These are phyloP conservation scores for Populus euphratica DNA, from an alignment of 345 rosid genomes.

Conservation along the genomic window DNA sequence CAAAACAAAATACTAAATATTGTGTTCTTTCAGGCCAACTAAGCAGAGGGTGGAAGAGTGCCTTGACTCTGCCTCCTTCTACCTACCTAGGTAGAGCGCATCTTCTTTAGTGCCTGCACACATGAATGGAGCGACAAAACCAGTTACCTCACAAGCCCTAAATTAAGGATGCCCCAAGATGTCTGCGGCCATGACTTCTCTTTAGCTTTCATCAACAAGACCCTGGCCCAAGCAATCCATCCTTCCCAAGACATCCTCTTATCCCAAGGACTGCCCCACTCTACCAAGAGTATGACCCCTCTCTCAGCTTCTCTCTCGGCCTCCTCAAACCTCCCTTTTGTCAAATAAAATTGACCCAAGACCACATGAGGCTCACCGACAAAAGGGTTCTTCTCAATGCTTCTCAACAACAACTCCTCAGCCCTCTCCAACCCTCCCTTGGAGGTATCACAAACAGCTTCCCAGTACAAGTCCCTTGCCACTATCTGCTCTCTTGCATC, in stretches of 20 bases:
- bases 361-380: conserved; percentile 83
- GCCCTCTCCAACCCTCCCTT: conserved; percentile 43
- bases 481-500: conserved; percentile 52
- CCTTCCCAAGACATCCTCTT: conserved; percentile 95
- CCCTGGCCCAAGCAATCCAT: conserved; percentile 89
- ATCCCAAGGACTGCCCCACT: conserved; percentile 96
- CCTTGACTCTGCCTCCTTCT: too few species aligned
- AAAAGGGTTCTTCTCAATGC: conserved; percentile 65
- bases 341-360: conserved; percentile 60
- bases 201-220: conserved; percentile 65
- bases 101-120: too few species aligned
- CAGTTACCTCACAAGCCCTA: conserved; percentile 67
- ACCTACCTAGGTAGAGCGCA: too few species aligned
- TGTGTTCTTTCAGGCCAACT: too few species aligned
- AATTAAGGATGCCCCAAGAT: conserved; percentile 71
- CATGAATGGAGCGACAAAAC: not conserved
- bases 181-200: conserved; percentile 82
- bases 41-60: too few species aligned
- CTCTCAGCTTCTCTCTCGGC: conserved; percentile 57
- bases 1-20: too few species aligned
- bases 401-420: conserved; percentile 43
- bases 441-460: conserved; percentile 56
- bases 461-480: conserved; percentile 74
- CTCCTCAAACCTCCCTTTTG: conserved; percentile 59
- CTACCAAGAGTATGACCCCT: conserved; percentile 65